Evolutionary conservation across 179 eudicot genomes (phyloP), one percentile per base, ranked within the genome.

Genomic region (Silene noctiflora): DNA sequence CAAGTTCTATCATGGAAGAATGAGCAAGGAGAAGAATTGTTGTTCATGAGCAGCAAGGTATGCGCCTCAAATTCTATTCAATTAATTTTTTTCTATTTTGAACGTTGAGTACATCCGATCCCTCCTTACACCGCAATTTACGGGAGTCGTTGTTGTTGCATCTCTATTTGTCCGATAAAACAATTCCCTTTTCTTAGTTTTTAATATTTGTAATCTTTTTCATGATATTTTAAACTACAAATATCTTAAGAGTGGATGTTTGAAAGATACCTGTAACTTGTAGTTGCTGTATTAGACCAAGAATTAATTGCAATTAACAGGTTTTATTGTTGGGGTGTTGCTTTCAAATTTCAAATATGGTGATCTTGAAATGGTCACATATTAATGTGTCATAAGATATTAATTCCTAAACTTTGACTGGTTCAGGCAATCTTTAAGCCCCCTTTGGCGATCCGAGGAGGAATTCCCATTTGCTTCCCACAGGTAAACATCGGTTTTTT

Each of bases 1-100:
- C 98, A 94, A 80, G 92, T 94, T 76, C 87, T 91, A 55, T 94
- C 98, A 42, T 94, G 98, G 98, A 94, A 86, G 83, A 89, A 84
- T 42, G 94, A 87, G 58, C 82, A 85, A 22, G 92, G 96, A 33
- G 97, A 94, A 77, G 98, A 94, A 66, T 81, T 94, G 35, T 66
- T 94, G 16, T 94, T 94, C 83, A 87, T 81, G 25, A 94, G 97
- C 69, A 90, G 87, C 79, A 94, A 94, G 94, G 98, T 91, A 67
- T 81, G 81, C 10, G 8, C 21, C 8, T 29, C 67, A 35, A 35
- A 5, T 55, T 25, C 25, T 76, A 19, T 6, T 75, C 71, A 29
- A 42, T 27, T 16, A 42, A 13, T 29, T 35, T 22, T 67, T 33
- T 33, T 33, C 39, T 29, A 25, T 29, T 33, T 33, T 33, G 39